Evolutionary conservation across 2,329 filamentous ascomycete species (phyloP), one percentile per base, ranked within the genome.

Genomic region (Aspergillus arachidicola): DNA sequence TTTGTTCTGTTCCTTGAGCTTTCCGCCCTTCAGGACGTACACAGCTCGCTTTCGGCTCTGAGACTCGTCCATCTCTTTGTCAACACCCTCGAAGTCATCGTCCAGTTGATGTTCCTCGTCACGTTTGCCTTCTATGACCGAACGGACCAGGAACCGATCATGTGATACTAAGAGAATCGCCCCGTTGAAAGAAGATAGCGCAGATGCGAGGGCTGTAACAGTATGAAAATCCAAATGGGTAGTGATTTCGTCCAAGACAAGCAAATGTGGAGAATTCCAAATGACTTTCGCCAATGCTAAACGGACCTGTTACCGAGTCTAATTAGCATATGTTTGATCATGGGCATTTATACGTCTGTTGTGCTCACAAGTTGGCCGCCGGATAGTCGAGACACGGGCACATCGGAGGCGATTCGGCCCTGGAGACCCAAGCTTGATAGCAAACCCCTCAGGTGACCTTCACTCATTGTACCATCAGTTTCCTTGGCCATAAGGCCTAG

Each of bases 151-250:
- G 83, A 91, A 96, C 36, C 93, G 84, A 75, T 96, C 92, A 79
- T 96, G 93, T 41, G 88, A 93, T 5, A 95, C 89, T 6, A 95
- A 79, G 45, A 96, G 78, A 4, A 95, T 84, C 0, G 91, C 92
- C 0, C 92, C 92, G 60, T 88, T 85, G 84, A 91, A 96, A 3
- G 79, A 79, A 16, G 84, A 83, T 66, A 96, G 75, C 2, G 89
- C 90, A 28, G 86, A 83, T 0, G 90, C 84, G 60, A 96, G 78
- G 2, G 90, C 91, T 9, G 87, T 85, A 28, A 94, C 91, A 0
- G 91, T 94, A 77, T 95, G 87, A 65, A 91, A 91, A 74, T 96
- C 93, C 46, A 96, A 82, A 80, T 96, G 93, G 1, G 92, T 94
- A 7, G 92, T 95, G 28, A 93, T 89, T 75, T 93, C 93, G 73